Evolutionary conservation across 1,284 basidiomycete species (phyloP), one percentile per base, ranked within the genome.

Genomic region (Cronartium quercuum): DNA sequence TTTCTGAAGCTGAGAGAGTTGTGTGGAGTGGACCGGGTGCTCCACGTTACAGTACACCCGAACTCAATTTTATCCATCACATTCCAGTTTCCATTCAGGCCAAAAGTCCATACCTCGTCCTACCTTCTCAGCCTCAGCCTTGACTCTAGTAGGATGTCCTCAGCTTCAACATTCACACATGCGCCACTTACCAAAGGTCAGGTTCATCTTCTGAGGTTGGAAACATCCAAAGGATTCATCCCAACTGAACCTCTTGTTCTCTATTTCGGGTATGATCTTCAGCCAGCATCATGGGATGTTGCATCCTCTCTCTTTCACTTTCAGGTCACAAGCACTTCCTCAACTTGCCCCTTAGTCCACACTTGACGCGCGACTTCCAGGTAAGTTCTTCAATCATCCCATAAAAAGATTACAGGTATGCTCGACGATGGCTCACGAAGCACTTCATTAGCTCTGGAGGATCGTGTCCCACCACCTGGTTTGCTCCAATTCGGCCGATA

Each of bases 401-500:
- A 58, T 3, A 13, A 35, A 37, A 24, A 18, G 13, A 12, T 29
- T 0, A 18, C 34, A 35, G 5, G 24, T 51, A 37, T 60, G 21
- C n/a, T 41, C 24, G 6, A 24, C 38, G 5, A 2, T 21, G 42
- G 44, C 21, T 47, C 6, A 35, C 24, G 40, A 42, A 35, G 24
- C 15, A 12, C 21, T 44, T 58, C 57, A n/a, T 55, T 37, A 73
- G 69, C 40, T 73, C 44, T 73, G 69, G 69, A 64, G 69, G 40
- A 73, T 73, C 10, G 34, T 73, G 2, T 57, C 62, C 13, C 69
- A 73, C n/a, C 69, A 71, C 57, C 38, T 47, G 3, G 44, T 61
- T 55, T 71, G 68, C 38, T 71, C 68, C n/a, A 62, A 71, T 44
- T 71, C 60, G 18, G 44, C 60, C 15, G 68, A 71, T 57, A 7